Conservation (phyloP, 208 protist genomes). For the Acanthamoeba sp. region DNA sequence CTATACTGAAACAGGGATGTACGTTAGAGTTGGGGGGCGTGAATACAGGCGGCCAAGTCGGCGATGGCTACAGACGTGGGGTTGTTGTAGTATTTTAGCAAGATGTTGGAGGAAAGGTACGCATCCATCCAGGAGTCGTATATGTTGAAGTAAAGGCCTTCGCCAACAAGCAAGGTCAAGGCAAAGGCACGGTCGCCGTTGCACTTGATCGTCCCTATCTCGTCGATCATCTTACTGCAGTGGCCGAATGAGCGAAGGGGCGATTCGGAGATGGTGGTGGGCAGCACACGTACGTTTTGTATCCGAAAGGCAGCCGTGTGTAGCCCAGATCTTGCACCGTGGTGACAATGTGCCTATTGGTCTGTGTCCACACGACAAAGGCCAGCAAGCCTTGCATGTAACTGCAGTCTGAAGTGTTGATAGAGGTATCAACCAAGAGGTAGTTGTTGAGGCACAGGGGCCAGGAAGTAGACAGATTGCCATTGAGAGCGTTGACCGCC, state of each 20-base stretch:
- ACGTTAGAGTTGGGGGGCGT: neutral
- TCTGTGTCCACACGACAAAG: conserved; percentile 44
- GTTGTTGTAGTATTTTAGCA: neutral
- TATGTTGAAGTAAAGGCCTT: neutral
- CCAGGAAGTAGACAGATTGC: conserved; percentile 29
- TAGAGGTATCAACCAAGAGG: neutral
- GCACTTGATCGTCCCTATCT: conserved; percentile 8
- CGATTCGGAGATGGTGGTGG: too few relatives aligned
- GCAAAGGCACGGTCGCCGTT: neutral
- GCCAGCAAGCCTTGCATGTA: neutral
- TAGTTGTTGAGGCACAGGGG: conserved; percentile 4
- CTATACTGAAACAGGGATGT: too few relatives aligned
- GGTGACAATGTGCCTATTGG: neutral
- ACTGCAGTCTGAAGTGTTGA: neutral
- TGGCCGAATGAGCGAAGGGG: too few relatives aligned
- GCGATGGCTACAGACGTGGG: neutral
- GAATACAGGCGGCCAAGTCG: neutral
- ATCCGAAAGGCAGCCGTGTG: neutral
- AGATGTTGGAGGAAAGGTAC: neutral
- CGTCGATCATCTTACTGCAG: conserved; percentile 41
- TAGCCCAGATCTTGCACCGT: neutral
- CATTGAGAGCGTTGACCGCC: neutral
- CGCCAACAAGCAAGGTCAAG: conserved; percentile 21
- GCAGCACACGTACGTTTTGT: conserved; percentile 66
- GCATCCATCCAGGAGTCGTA: conserved; percentile 15